A percentile compares a stretch with the other conserved stretches of the same genome.
Conservation (phyloP, 495 filamentous ascomycete species). For the Aspergillus taichungensis region DNA sequence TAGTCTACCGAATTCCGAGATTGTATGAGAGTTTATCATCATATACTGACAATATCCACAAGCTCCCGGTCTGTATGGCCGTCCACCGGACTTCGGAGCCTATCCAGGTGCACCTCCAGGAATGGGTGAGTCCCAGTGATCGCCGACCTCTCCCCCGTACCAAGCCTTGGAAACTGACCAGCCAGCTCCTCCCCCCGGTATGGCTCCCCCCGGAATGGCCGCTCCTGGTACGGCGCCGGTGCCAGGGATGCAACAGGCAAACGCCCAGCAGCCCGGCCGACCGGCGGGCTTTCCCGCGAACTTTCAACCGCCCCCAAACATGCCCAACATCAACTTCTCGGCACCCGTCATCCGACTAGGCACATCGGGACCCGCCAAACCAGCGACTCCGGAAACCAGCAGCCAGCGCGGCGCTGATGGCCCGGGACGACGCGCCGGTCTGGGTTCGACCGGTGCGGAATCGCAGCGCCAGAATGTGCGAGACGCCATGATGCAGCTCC, state of each 20-base stretch:
- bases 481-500: constrained; percentile 67
- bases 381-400: constrained; percentile 43
- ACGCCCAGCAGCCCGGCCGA: constrained; percentile 56
- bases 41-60: constrained; percentile 7
- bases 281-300: constrained; percentile 70
- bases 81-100: constrained; percentile 60
- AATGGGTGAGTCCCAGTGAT: constrained; percentile 55
- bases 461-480: constrained; percentile 59
- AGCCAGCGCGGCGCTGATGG: constrained; percentile 41
- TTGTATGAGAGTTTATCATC: background rate
- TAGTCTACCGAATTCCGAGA: background rate
- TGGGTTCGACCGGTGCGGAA: constrained; percentile 60
- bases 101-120: constrained; percentile 79
- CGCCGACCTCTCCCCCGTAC: background rate
- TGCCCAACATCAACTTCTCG: constrained; percentile 97
- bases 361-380: constrained; percentile 56
- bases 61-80: constrained; percentile 54
- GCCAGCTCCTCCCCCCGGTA: constrained; percentile 29
- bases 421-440: constrained; percentile 51
- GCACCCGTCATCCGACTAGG: constrained; percentile 94
- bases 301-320: constrained; percentile 85
- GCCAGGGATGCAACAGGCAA: constrained; percentile 71
- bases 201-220: constrained; percentile 65
- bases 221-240: constrained; percentile 72
- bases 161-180: constrained; percentile 9